phyloP scores from a whole-genome alignment of 306 rosid species.

The Vachellia collinsii region DNA sequence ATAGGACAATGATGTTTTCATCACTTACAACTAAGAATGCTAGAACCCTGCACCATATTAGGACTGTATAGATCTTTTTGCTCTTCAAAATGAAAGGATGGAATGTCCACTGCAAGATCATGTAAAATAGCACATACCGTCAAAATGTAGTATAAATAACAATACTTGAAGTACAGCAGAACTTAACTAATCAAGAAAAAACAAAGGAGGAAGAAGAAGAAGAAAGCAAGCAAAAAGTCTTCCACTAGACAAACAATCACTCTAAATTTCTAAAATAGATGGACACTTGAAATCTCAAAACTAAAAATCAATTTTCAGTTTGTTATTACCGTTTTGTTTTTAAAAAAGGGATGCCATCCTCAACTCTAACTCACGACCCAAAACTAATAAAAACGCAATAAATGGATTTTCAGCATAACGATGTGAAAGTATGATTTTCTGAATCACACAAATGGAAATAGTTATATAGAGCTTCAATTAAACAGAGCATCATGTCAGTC shows the following conservation, averaged over 20 bases:
- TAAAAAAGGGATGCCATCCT: neutral
- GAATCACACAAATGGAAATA: neutral
- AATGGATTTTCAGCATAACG: neutral
- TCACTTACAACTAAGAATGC: slow-evolving; percentile 90
- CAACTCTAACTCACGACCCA: neutral
- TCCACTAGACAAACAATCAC: neutral
- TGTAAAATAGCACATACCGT: slow-evolving; percentile 11
- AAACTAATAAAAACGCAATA: neutral
- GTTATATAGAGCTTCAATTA: neutral
- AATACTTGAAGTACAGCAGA: neutral
- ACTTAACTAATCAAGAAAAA: slow-evolving; percentile 5
- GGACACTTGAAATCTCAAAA: neutral
- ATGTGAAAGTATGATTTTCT: neutral
- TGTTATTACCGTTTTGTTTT: neutral
- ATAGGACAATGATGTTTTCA: slow-evolving; percentile 4
- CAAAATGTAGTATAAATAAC: neutral
- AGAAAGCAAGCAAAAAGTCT: neutral
- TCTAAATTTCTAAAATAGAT: neutral
- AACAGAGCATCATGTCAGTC: neutral
- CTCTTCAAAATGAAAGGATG: slow-evolving; percentile 92
- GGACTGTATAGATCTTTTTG: slow-evolving; percentile 92
- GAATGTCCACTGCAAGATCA: slow-evolving; percentile 91
- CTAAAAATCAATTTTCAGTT: neutral
- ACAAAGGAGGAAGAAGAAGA: neutral
- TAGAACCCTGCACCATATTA: slow-evolving; percentile 96